phyloP scores from a whole-genome alignment of 495 filamentous ascomycete genomes.

The Lichina pygmaea region DNA sequence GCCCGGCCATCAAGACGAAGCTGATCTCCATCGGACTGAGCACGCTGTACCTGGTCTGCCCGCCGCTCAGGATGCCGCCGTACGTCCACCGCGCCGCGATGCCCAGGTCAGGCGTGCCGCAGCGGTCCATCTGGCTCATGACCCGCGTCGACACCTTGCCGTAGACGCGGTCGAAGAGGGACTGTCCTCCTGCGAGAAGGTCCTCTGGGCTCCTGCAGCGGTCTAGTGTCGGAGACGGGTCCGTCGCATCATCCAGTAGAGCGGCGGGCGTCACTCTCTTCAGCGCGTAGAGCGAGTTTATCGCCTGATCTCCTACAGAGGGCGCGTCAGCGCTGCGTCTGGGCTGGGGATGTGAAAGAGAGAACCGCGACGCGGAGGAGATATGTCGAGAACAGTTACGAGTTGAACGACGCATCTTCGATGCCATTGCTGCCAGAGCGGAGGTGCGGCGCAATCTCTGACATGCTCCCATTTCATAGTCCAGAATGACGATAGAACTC shows the following conservation, averaged over 20 bases:
- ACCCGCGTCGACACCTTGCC: conserved; percentile 23
- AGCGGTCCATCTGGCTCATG: conserved; percentile 24
- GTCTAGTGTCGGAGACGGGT: conserved; percentile 9
- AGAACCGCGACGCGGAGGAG: no score
- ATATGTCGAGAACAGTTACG: no score
- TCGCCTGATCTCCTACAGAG: conserved; percentile 11
- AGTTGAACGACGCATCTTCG: no score
- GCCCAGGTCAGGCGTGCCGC: conserved; percentile 26
- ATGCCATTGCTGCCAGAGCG: no score
- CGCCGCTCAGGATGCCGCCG: conserved; percentile 18
- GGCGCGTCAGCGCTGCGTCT: no score
- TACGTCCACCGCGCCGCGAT: conserved; percentile 23
- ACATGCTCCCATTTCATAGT: no score
- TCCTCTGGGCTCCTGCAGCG: conserved; percentile 3
- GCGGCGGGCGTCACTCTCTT: conserved; percentile 18
- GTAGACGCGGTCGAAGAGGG: conserved; percentile 24
- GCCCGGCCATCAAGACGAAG: conserved; percentile 25
- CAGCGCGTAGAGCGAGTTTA: conserved; percentile 23
- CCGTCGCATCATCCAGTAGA: conserved; percentile 11
- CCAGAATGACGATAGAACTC: no score
- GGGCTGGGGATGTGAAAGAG: no score
- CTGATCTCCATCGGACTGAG: conserved; percentile 21
- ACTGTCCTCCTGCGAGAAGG: conserved; percentile 19
- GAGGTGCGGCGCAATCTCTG: no score
- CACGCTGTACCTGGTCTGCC: conserved; percentile 7